A percentile compares a stretch with the other conserved stretches of the same genome.
phyloP scores from a whole-genome alignment of 441 rosid species.

The Erodium moschatum region DNA sequence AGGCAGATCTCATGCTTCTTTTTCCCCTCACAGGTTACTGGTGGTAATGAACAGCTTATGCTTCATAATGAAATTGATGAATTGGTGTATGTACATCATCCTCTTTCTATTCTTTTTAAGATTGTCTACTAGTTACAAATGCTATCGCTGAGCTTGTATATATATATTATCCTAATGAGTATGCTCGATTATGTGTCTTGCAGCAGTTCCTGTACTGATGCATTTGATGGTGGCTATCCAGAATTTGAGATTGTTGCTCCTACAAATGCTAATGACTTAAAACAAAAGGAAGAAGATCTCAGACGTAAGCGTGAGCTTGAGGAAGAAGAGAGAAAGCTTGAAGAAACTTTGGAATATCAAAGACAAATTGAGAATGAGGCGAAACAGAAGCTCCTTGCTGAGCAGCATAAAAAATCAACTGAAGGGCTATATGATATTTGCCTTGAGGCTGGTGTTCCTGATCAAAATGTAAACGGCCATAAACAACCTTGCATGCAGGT shows the following conservation, averaged over 20 bases:
- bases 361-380: conserved; percentile 86
- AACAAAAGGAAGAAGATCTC: conserved; percentile 63
- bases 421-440: neutral
- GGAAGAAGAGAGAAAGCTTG: conserved; percentile 83
- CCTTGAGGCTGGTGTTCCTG: conserved; percentile 9
- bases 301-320: conserved; percentile 67
- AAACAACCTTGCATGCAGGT: conserved; percentile 28
- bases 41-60: conserved; percentile 37
- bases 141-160: conserved; percentile 11
- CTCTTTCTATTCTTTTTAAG: conserved; percentile 14
- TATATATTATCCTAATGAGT: too few relatives aligned
- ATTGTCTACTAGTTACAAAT: neutral
- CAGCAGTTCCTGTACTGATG: conserved; percentile 51
- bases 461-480: conserved; percentile 24
- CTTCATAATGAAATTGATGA: conserved; percentile 40
- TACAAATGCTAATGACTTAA: conserved; percentile 37
- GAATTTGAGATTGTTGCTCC: conserved; percentile 36
- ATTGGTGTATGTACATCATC: conserved; percentile 36
- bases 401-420: conserved; percentile 54
- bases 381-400: conserved; percentile 73
- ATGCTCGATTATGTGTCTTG: neutral
- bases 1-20: conserved; percentile 14
- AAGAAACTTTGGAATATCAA: conserved; percentile 77
- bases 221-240: conserved; percentile 41
- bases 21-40: conserved; percentile 9